Evolutionary conservation across 805 yeast genomes (phyloP), one percentile per base, ranked within the genome.

Genomic region (Diddensiella caesifluorescens): DNA sequence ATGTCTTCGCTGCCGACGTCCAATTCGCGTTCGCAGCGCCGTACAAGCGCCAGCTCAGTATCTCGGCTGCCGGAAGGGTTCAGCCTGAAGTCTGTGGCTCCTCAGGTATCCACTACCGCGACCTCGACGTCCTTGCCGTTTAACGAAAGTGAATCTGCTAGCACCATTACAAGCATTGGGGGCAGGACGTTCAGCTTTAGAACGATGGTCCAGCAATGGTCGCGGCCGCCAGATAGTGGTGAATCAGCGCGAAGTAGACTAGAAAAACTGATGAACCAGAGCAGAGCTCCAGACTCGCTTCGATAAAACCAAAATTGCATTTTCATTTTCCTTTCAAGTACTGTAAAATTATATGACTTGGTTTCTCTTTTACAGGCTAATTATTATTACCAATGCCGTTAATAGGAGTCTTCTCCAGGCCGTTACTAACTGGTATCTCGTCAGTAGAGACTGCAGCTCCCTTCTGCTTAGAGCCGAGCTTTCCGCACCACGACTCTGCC

Each of bases 401-500:
- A n/a, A n/a, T n/a, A n/a, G n/a, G n/a, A n/a, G n/a, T n/a, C n/a
- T n/a, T n/a, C n/a, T n/a, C n/a, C n/a, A n/a, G n/a, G n/a, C n/a
- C n/a, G n/a, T n/a, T n/a, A n/a, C n/a, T n/a, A n/a, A n/a, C n/a
- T n/a, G n/a, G n/a, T n/a, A n/a, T n/a, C n/a, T n/a, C n/a, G n/a
- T n/a, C n/a, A n/a, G n/a, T n/a, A n/a, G n/a, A n/a, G n/a, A n/a
- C n/a, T n/a, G n/a, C n/a, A n/a, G n/a, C n/a, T n/a, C n/a, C n/a
- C n/a, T n/a, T n/a, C n/a, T n/a, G n/a, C n/a, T n/a, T n/a, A n/a
- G n/a, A n/a, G 16, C 63, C 64, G 10, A 64, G 46, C 19, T 55
- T 52, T 35, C 61, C 64, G 44, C 66, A 65, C 97, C 97, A 90
- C 19, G 71, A 67, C 59, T 92, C 97, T 1, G 96, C 96, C 50